Base-by-base conservation (phyloP, 2,329 filamentous ascomycete species). In the Dothideomycetes sp. region DNA sequence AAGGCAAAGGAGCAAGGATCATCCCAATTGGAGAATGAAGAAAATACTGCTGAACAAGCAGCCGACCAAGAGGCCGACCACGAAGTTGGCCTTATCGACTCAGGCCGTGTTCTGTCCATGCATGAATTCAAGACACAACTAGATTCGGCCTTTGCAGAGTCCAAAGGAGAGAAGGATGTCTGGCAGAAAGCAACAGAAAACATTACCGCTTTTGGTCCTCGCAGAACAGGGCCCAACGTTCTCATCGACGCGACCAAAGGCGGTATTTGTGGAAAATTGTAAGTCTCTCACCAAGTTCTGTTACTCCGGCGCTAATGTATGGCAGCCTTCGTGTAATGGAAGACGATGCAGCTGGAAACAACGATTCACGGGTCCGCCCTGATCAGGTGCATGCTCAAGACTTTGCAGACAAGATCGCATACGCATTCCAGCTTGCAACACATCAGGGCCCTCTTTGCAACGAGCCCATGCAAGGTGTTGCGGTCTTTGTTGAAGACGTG, bases 351-450 rank as follows among this genome's bases (percentile, higher is more conserved):
- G 48, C 53, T 16, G 24, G 32, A 51, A 18, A 48, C 49, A 3
- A 36, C 10, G 20, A 19, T 10, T 5, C 60, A 75, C 41, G 61
- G 64, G 34, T 63, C 82, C 29, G 64, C 70, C 41, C 69, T 80
- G 4, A 70, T 71, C 20, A 37, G n/a, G 32, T 48, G 5, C 43
- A 35, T 15, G 40, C 46, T 13, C 28, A 29, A 34, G 82, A 91
- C 54, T 80, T 96, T 49, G 78, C 80, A 43, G 89, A 96, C 66
- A 96, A 94, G 58, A 84, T 96, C 48, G 71, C 78, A 7, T 88
- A 98, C 59, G 88, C 85, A 33, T 98, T 98, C 71, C 91, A 98
- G 60, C 80, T 96, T 12, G 83, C 86, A 27, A 93, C 82, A 1
- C 76, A 79, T 16, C 86, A 94, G 62, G 91, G 91, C 0, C 88